phyloP scores from a whole-genome alignment of 2,329 filamentous ascomycete species.

The Cladosporium colombiae region DNA sequence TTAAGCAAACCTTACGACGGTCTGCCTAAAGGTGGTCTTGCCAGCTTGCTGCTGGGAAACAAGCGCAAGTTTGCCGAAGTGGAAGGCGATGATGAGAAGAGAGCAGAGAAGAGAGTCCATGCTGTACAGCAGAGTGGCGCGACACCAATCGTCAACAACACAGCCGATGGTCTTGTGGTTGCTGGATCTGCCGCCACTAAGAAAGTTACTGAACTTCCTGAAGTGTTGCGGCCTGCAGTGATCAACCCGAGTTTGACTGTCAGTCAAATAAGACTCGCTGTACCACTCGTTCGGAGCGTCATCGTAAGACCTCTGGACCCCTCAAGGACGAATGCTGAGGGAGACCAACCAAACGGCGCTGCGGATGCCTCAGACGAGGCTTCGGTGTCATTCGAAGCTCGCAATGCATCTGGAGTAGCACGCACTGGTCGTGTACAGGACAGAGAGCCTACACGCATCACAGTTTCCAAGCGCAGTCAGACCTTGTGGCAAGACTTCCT shows the following conservation, averaged over 20 bases:
- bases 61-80: conserved; percentile 78
- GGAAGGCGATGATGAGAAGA: conserved; percentile 74
- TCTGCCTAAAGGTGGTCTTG: conserved; percentile 83
- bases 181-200: conserved; percentile 63
- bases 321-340: conserved; percentile 50
- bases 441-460: conserved; percentile 81
- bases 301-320: conserved; percentile 80
- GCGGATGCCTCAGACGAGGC: conserved; percentile 54
- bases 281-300: conserved; percentile 80
- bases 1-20: conserved; percentile 93
- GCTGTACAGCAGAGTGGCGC: conserved; percentile 63
- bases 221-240: conserved; percentile 84
- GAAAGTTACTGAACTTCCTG: conserved; percentile 58
- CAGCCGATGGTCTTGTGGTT: conserved; percentile 74
- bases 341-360: conserved; percentile 45
- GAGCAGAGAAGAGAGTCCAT: conserved; percentile 60
- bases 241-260: conserved; percentile 78
- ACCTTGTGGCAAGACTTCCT: conserved; percentile 93
- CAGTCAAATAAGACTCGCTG: conserved; percentile 80
- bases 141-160: conserved; percentile 73
- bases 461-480: conserved; percentile 75
- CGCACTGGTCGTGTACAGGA: conserved; percentile 62
- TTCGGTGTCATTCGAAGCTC: conserved; percentile 76
- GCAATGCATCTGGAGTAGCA: conserved; percentile 69
- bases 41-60: conserved; percentile 84